These are phyloP conservation scores for Alloascoidea hylecoeti DNA, from an alignment of 805 yeast species.

Conservation along the genomic window DNA sequence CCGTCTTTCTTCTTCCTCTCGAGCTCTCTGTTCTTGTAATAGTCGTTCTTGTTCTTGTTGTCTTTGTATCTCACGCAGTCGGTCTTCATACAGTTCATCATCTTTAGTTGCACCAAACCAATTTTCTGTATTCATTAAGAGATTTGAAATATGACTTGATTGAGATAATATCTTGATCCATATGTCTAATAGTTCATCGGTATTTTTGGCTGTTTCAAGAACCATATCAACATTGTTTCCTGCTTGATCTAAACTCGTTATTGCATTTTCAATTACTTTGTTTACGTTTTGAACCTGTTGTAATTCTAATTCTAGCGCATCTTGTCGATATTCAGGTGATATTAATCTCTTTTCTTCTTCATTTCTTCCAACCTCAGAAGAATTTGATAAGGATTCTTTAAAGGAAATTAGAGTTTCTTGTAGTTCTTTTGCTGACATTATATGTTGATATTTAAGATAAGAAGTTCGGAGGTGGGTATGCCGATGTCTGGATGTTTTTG, in stretches of 20 bases:
- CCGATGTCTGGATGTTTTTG: no score
- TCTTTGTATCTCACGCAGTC: slow-evolving; percentile 1
- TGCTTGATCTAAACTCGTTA: background rate
- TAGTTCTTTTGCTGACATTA: no score
- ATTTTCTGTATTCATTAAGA: background rate
- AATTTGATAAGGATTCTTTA: no score
- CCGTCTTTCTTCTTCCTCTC: slow-evolving; percentile 1
- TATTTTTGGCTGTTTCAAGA: background rate
- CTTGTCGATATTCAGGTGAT: background rate
- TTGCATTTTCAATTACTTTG: background rate
- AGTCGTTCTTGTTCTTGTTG: background rate
- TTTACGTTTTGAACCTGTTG: background rate
- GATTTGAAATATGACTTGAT: slow-evolving; percentile 1
- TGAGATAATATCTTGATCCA: background rate
- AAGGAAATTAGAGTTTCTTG: no score
- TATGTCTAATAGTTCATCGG: background rate
- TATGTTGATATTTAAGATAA: no score
- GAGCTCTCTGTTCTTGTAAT: background rate
- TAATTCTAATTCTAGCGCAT: background rate
- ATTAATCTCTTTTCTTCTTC: no score
- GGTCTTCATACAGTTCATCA: background rate
- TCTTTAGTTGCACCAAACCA: background rate
- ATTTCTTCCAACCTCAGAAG: no score
- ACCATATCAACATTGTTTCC: background rate
- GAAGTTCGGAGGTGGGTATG: no score